phyloP scores from a whole-genome alignment of 768 basidiomycete species.

The Xanthoconium stramineum region DNA sequence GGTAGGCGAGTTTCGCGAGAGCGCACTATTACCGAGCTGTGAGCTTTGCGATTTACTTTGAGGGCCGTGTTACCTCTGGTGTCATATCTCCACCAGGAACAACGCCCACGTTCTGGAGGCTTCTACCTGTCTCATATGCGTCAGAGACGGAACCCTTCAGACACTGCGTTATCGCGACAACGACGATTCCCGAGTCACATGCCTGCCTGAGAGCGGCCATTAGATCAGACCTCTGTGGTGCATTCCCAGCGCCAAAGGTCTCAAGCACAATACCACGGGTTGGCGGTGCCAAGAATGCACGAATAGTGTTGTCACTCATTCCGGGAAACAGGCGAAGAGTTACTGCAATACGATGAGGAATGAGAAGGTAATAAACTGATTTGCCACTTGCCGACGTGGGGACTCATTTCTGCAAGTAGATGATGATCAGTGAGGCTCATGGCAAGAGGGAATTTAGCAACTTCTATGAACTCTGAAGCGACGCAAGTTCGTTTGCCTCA shows the following conservation, averaged over 20 bases:
- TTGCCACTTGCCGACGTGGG: conserved; percentile 66
- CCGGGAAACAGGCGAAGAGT: conserved; percentile 86
- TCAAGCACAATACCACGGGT: conserved; percentile 83
- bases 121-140: conserved; percentile 77
- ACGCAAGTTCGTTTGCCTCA: conserved; percentile 75
- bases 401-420: conserved; percentile 58
- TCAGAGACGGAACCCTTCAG: conserved; percentile 81
- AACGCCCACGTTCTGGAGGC: conserved; percentile 69
- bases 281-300: conserved; percentile 71
- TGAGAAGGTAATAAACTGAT: not conserved
- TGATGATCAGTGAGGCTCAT: conserved; percentile 10
- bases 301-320: conserved; percentile 70
- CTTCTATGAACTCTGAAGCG: conserved; percentile 83
- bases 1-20: conserved; percentile 84
- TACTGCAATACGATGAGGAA: conserved; percentile 42
- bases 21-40: conserved; percentile 60
- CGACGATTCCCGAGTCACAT: conserved; percentile 76
- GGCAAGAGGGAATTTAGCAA: conserved; percentile 17
- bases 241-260: conserved; percentile 92
- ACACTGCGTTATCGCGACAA: conserved; percentile 93
- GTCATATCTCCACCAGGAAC: conserved; percentile 92
- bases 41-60: not conserved
- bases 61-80: conserved; percentile 62
- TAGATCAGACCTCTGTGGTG: conserved; percentile 77
- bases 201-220: conserved; percentile 76